Conservation (phyloP, 2,329 filamentous ascomycete species). For the Apiospora koreana region DNA sequence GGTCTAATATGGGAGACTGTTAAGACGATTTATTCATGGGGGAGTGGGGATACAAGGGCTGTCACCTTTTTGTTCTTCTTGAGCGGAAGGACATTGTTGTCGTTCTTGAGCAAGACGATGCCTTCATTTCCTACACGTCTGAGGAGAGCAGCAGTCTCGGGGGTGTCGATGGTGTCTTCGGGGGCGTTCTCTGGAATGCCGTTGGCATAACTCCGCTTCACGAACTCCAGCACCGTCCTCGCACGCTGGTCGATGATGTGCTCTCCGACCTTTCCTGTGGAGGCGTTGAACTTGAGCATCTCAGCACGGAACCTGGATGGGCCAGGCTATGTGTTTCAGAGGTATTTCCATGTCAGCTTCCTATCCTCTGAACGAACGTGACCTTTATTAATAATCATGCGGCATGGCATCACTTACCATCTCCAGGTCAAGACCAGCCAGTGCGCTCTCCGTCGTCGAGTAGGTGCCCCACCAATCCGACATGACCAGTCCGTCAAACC, state of each 20-base stretch:
- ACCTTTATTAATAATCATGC: background rate
- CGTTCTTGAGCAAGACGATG: slow-evolving; percentile 74
- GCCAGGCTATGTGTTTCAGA: slow-evolving; percentile 38
- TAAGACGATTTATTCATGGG: background rate
- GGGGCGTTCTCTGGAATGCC: slow-evolving; percentile 56
- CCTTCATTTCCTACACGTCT: slow-evolving; percentile 67
- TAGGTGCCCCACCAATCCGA: slow-evolving; percentile 63
- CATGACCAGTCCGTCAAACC: slow-evolving; percentile 58
- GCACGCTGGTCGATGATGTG: slow-evolving; percentile 60
- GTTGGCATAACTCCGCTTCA: slow-evolving; percentile 56
- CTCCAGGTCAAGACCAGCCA: slow-evolving; percentile 58
- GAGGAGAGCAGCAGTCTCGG: slow-evolving; percentile 63
- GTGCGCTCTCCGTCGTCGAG: slow-evolving; percentile 50
- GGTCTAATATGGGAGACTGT: slow-evolving; percentile 35
- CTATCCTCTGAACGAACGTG: too few relatives aligned
- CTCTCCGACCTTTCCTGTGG: slow-evolving; percentile 56
- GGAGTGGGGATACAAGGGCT: background rate
- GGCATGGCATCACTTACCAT: slow-evolving; percentile 37
- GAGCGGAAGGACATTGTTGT: slow-evolving; percentile 62
- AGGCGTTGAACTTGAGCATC: slow-evolving; percentile 51
- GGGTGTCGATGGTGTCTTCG: slow-evolving; percentile 57
- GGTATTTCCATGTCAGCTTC: background rate
- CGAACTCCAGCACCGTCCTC: slow-evolving; percentile 57
- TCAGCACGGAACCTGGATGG: slow-evolving; percentile 53
- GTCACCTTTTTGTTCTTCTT: slow-evolving; percentile 59